A percentile compares a stretch with the other conserved stretches of the same genome.
phyloP scores from a whole-genome alignment of 352 stramenopile genomes.

The Pythium coloratum region DNA sequence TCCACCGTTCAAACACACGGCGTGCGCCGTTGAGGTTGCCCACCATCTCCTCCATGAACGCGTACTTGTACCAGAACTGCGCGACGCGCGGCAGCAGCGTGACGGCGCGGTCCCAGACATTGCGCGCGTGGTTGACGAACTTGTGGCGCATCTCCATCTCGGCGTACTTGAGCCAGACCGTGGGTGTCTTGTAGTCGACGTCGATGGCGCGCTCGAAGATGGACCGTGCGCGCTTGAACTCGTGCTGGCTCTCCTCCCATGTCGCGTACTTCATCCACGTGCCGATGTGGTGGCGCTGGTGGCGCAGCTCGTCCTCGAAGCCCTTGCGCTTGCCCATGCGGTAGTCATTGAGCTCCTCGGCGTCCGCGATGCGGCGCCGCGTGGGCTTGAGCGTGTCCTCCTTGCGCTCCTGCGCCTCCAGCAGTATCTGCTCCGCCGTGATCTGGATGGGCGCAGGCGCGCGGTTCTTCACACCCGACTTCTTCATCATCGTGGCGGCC shows the following conservation, averaged over 20 bases:
- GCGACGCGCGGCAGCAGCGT: conserved; percentile 95
- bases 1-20: conserved; percentile 96
- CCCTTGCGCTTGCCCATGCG: conserved; percentile 91
- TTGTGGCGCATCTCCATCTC: conserved; percentile 99
- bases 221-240: conserved; percentile 95
- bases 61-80: conserved; percentile 99
- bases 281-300: conserved; percentile 93
- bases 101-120: conserved; percentile 94
- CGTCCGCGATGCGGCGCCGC: conserved; percentile 85
- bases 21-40: conserved; percentile 93
- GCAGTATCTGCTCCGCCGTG: conserved; percentile 98
- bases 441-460: conserved; percentile 99
- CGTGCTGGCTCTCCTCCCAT: conserved; percentile 98
- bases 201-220: conserved; percentile 98
- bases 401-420: conserved; percentile 90
- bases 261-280: conserved; percentile 99
- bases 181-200: conserved; percentile 95
- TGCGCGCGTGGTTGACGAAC: conserved; percentile 98
- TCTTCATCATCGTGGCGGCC: conserved; percentile 63
- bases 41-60: conserved; percentile 99
- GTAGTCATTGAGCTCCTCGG: conserved; percentile 91
- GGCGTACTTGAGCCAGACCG: conserved; percentile 98
- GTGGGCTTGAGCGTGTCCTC: conserved; percentile 75
- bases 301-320: conserved; percentile 97
- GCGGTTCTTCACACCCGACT: conserved; percentile 96